Conservation (phyloP, 305 asterid species). For the Petunia hybrid region DNA sequence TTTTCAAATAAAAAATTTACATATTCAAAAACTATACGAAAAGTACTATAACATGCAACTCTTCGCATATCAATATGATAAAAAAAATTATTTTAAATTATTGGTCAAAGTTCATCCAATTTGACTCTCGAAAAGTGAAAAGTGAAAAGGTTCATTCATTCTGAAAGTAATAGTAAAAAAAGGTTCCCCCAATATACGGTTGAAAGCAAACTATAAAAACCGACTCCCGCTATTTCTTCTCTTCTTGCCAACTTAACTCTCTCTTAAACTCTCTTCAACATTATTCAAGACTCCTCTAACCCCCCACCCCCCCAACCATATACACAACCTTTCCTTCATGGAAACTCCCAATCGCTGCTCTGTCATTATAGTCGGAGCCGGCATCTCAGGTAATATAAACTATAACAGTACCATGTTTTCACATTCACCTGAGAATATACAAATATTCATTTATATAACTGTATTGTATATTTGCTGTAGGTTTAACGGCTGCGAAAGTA, state of each 20-base stretch:
- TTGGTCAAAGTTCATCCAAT: too few relatives aligned
- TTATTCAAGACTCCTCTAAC: background rate
- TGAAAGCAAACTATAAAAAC: slow-evolving; percentile 44
- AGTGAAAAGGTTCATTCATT: too few relatives aligned
- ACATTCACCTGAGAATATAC: background rate
- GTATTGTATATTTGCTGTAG: slow-evolving; percentile 42
- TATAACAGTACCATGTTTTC: background rate
- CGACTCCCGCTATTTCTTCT: slow-evolving; percentile 63
- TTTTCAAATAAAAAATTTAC: too few relatives aligned
- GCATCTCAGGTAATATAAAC: slow-evolving; percentile 59
- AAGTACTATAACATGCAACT: too few relatives aligned
- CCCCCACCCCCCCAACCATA: background rate
- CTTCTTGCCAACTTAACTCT: slow-evolving; percentile 30
- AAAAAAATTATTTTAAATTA: too few relatives aligned
- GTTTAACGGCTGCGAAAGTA: slow-evolving; percentile 82
- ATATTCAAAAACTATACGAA: too few relatives aligned
- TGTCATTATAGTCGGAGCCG: slow-evolving; percentile 73
- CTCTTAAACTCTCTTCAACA: background rate
- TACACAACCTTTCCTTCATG: slow-evolving; percentile 40
- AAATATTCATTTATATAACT: background rate
- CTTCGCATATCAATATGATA: too few relatives aligned
- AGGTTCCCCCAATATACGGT: background rate
- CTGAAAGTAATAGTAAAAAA: background rate
- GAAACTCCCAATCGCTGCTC: slow-evolving; percentile 53
- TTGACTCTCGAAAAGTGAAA: background rate